Base-by-base conservation (phyloP, 345 rosid genomes). In the Gynandropsis gynandra region DNA sequence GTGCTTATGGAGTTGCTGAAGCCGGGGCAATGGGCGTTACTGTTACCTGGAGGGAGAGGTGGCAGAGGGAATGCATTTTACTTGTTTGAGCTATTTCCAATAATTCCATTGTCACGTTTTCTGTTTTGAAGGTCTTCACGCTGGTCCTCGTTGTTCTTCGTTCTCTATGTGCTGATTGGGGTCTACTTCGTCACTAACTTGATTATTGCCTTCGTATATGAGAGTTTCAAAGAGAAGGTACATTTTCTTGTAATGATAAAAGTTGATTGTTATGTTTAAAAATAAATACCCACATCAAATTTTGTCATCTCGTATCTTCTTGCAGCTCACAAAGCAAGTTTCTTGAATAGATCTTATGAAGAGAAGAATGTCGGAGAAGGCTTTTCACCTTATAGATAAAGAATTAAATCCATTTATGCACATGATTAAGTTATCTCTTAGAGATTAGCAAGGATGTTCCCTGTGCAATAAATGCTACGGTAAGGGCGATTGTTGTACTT, bases 171-270 rank as follows among this genome's bases (percentile, higher is more conserved):
- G 66, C 80, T 92, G 46, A 37, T 92, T 67, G 98, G 87, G 5
- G 93, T 92, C 68, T 92, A 92, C 80, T 92, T 87, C 13, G 93
- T 92, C 79, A 92, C 97, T 0, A 92, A 92, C 75, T 78, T 92
- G 84, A 75, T 92, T 60, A 95, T 92, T 72, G 98, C 96, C 63
- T 96, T n/a, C n/a, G n/a, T n/a, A n/a, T n/a, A n/a, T n/a, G n/a
- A n/a, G n/a, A n/a, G n/a, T n/a, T n/a, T n/a, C n/a, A n/a, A n/a
- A n/a, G n/a, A n/a, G n/a, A n/a, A n/a, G n/a, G n/a, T n/a, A n/a
- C n/a, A n/a, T n/a, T n/a, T n/a, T n/a, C n/a, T n/a, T n/a, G n/a
- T n/a, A n/a, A n/a, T n/a, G n/a, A n/a, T n/a, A n/a, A n/a, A n/a
- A n/a, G n/a, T n/a, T n/a, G n/a, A n/a, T n/a, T n/a, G n/a, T n/a